Evolutionary conservation across 23 red algal genomes (phyloP), one percentile per base, ranked within the genome.

Genomic region (Gracilaria caudata): DNA sequence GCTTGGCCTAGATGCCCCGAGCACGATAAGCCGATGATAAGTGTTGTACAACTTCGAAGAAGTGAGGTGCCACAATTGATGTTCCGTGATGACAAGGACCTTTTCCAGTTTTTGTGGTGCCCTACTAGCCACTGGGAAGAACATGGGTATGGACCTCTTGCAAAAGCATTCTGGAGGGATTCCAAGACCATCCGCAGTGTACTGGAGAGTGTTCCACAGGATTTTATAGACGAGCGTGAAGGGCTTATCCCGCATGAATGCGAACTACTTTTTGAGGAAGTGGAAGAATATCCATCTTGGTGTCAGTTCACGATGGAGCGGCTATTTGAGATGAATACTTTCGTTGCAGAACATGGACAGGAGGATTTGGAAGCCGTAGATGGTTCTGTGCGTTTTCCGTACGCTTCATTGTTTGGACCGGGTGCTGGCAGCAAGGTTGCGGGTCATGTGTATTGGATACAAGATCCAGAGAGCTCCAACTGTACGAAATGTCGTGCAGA

Each of bases 1-100:
- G 21, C 5, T 12, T 75, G 70, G 70, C 33, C 70, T 5, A 25
- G 25, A 47, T 75, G 70, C 19, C 37, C 70, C 4, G 70, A 17
- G 6, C 70, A 75, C 19, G 13, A 75, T 21, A 47, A 21, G 20
- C 29, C 37, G 3, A 75, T 75, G 70, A 36, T 75, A 13, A 75
- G 39, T 8, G 70, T 75, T n/a, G 10, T 75, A 38, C 70, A 75
- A n/a, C 70, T 75, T 43, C 70, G 70, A 14, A 75, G 70, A 75
- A 29, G 23, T 12, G 70, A 75, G 29, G 43, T 47, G 6, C 39
- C 39, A 21, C 37, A 49, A 12, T 10, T 75, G 19, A 21, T 75
- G 6, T 75, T 75, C 24, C 70, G 39, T 9, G 70, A 47, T 36
- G 29, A 21, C 47, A 75, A 33, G n/a, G 38, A 75, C 38, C 25